Conservation (phyloP, 176 grass and related monocot genomes). For the bread wheat (Triticum aestivum) region IWGSC_CS_RefSeq_v2.1 NC_057794.1:9002445-9002944, state of each 20-base stretch:
- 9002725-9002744: slow-evolving; percentile 18
- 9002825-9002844: not conserved
- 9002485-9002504: too few species aligned
- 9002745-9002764: not conserved
- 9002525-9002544: not conserved
- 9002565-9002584: not conserved
- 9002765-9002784: not conserved
- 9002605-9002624: not conserved
- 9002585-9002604: not conserved
- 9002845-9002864: not conserved
- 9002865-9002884: not conserved
- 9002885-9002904: not conserved
- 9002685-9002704: not conserved
- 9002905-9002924: not conserved
- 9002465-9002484: not conserved
- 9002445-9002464: not conserved
- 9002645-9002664: too few species aligned
- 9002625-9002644: not conserved
- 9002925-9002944: not conserved
- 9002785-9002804: not conserved
- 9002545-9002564: not conserved
- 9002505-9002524: not conserved
- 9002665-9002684: not conserved
- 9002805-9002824: not conserved
- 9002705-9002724: not conserved